Conservation (phyloP, 768 basidiomycete species). For the Tulasnella sp. region DNA sequence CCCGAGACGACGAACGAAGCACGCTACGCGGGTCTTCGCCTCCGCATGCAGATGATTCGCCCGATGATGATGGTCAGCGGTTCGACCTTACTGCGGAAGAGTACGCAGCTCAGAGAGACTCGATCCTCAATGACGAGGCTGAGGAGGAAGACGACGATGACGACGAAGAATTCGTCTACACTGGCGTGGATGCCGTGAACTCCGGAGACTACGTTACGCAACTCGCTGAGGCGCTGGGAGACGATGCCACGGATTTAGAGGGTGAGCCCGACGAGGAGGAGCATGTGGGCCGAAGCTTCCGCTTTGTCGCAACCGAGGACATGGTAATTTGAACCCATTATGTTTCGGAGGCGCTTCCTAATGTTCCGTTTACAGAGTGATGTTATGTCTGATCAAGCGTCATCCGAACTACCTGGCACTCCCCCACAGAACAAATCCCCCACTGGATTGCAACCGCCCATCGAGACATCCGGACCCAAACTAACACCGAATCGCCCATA, state of each 20-base stretch:
- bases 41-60: not conserved
- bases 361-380: constrained; percentile 10
- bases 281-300: constrained; percentile 34
- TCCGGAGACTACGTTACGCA: constrained; percentile 58
- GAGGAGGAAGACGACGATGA: constrained; percentile 49
- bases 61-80: not conserved
- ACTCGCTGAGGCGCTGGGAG: constrained; percentile 66
- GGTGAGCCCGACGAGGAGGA: constrained; percentile 42
- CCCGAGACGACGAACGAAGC: constrained; percentile 21
- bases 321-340: constrained; percentile 26
- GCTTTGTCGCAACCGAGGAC: constrained; percentile 37
- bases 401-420: constrained; percentile 27
- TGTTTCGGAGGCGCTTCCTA: constrained; percentile 11
- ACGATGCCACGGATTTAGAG: constrained; percentile 47
- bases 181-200: constrained; percentile 57
- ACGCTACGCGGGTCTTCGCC: constrained; percentile 14
- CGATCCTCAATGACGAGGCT: constrained; percentile 31
- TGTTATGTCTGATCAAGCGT: constrained; percentile 29
- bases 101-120: constrained; percentile 15
- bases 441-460: not conserved
- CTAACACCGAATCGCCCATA: constrained; percentile 23
- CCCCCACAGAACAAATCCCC: constrained; percentile 23
- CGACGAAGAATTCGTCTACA: constrained; percentile 66
- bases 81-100: constrained; percentile 12
- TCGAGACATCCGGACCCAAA: constrained; percentile 10